Percentiles rank a stretch among this genome's conserved stretches.
Evolutionary conservation across 2,329 filamentous ascomycete genomes (phyloP).

Genomic region (Fusarium anthophilum): DNA sequence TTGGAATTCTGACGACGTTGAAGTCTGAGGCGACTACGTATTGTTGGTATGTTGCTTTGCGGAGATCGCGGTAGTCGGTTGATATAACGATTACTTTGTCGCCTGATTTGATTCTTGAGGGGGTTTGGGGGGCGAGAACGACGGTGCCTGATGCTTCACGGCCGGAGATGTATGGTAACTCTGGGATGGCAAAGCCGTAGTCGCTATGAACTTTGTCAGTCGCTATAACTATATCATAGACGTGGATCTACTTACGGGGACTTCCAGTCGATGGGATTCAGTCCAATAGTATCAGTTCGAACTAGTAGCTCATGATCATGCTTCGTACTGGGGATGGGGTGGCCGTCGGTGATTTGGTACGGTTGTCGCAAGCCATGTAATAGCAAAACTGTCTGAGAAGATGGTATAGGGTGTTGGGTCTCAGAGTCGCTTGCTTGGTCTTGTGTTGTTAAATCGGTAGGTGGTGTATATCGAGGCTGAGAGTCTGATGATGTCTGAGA

Average conservation of each 20-base stretch:
- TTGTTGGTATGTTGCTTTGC: constrained; percentile 77
- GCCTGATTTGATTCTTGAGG: constrained; percentile 62
- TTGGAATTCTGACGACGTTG: constrained; percentile 71
- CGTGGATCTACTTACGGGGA: constrained; percentile 55
- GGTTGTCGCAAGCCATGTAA: constrained; percentile 60
- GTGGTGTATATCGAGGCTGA: constrained; percentile 12
- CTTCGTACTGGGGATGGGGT: constrained; percentile 54
- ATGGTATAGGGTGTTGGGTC: constrained; percentile 9
- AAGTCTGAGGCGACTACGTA: constrained; percentile 72
- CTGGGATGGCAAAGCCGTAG: constrained; percentile 75
- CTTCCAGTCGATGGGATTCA: constrained; percentile 84
- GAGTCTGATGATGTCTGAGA: neutral
- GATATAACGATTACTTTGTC: constrained; percentile 73
- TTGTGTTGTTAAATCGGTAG: neutral
- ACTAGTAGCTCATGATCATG: constrained; percentile 65
- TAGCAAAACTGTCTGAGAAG: constrained; percentile 58
- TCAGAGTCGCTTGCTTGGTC: constrained; percentile 11
- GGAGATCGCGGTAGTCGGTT: constrained; percentile 77
- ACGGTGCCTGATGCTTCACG: constrained; percentile 75
- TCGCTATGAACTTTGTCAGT: constrained; percentile 59
- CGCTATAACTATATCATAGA: fast-evolving
- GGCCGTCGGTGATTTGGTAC: constrained; percentile 56
- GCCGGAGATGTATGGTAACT: constrained; percentile 74
- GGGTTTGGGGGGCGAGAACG: constrained; percentile 51
- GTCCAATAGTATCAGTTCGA: constrained; percentile 70